A percentile compares a stretch with the other conserved stretches of the same genome.
phyloP scores from a whole-genome alignment of 352 stramenopile species.

The Phytophthora colocasiae region DNA sequence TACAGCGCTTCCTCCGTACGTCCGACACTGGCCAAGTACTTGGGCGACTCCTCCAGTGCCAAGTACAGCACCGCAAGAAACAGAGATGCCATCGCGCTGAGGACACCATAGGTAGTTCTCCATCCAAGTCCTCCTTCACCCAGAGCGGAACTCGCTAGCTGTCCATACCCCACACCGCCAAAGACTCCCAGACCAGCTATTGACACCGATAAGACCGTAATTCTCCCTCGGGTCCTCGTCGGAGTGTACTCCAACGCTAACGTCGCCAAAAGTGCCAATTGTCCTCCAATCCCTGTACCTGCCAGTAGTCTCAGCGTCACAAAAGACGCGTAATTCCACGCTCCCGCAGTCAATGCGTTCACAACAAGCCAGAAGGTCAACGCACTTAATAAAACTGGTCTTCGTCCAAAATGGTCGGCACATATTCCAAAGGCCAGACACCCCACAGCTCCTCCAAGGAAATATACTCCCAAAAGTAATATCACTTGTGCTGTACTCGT shows the following conservation, averaged over 20 bases:
- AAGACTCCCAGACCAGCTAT: slow-evolving; percentile 54
- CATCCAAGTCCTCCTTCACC: slow-evolving; percentile 35
- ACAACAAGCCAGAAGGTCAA: slow-evolving; percentile 47
- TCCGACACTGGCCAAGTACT: slow-evolving; percentile 72
- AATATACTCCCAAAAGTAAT: slow-evolving; percentile 49
- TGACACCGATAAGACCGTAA: slow-evolving; percentile 59
- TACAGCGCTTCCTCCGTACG: slow-evolving; percentile 62
- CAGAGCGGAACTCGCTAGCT: slow-evolving; percentile 20
- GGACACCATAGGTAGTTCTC: slow-evolving; percentile 34
- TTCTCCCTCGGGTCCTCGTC: slow-evolving; percentile 60
- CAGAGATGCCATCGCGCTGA: slow-evolving; percentile 39
- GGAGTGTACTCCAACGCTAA: slow-evolving; percentile 69
- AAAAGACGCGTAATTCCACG: slow-evolving; percentile 52
- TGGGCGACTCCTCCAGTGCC: slow-evolving; percentile 64
- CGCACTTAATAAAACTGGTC: slow-evolving; percentile 48
- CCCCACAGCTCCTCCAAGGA: slow-evolving; percentile 55
- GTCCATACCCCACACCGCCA: slow-evolving; percentile 45
- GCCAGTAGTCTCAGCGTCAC: slow-evolving; percentile 50
- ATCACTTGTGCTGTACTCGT: slow-evolving; percentile 39
- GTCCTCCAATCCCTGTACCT: slow-evolving; percentile 59
- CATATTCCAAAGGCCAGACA: slow-evolving; percentile 55
- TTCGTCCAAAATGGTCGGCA: slow-evolving; percentile 66
- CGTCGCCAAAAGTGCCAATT: slow-evolving; percentile 58
- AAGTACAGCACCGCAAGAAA: slow-evolving; percentile 36
- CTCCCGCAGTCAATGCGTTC: slow-evolving; percentile 46